A percentile compares a stretch with the other conserved stretches of the same genome.
phyloP scores from a whole-genome alignment of 768 basidiomycete species.

The Rhodosporidiobolus odoratus region DNA sequence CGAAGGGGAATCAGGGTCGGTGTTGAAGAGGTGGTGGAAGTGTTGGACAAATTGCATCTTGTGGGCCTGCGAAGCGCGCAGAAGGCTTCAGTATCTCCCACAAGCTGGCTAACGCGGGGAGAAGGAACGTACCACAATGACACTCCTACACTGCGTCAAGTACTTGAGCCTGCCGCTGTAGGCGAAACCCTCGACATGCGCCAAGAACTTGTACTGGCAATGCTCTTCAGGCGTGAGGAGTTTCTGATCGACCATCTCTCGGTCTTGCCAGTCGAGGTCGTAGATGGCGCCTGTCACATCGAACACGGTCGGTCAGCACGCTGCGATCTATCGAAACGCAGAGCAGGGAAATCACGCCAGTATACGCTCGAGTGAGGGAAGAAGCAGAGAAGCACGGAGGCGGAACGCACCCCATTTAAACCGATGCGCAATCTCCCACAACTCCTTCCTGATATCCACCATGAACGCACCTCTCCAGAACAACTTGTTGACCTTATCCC shows the following conservation, averaged over 20 bases:
- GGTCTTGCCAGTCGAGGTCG: slow-evolving; percentile 29
- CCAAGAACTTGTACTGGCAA: slow-evolving; percentile 38
- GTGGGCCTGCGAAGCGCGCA: slow-evolving; percentile 21
- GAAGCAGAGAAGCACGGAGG: neutral
- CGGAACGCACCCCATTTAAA: slow-evolving; percentile 21
- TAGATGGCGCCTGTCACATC: slow-evolving; percentile 17
- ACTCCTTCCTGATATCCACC: slow-evolving; percentile 33
- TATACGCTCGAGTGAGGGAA: neutral
- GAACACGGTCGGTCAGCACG: too few species aligned
- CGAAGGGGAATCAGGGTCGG: slow-evolving; percentile 25
- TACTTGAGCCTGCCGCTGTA: slow-evolving; percentile 37
- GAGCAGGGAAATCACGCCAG: neutral
- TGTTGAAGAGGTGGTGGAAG: slow-evolving; percentile 40
- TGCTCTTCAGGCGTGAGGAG: slow-evolving; percentile 35
- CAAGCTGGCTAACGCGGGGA: neutral
- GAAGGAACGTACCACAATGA: slow-evolving; percentile 19
- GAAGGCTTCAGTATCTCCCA: too few species aligned
- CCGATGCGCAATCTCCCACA: slow-evolving; percentile 17
- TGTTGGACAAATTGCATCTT: slow-evolving; percentile 39
- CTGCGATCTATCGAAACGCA: too few species aligned
- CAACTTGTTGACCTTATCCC: slow-evolving; percentile 33
- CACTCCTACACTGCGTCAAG: slow-evolving; percentile 31
- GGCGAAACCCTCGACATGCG: slow-evolving; percentile 28
- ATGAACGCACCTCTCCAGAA: slow-evolving; percentile 34
- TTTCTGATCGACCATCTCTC: neutral